These are phyloP conservation scores for Nyctanthes arbortristis DNA, from an alignment of 257 asterid genomes.

Conservation along the genomic window DNA sequence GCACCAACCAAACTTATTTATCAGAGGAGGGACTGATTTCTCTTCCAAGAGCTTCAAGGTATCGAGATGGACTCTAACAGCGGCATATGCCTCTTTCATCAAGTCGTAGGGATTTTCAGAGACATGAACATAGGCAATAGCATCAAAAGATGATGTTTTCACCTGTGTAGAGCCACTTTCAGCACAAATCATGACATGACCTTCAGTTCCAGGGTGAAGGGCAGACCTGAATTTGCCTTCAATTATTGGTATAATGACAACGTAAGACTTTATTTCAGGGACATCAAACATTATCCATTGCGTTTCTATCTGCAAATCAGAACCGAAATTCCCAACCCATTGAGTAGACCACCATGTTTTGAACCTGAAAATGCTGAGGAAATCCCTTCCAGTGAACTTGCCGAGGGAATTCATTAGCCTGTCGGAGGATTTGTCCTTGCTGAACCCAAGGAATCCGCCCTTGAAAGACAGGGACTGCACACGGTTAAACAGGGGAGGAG, in stretches of 20 bases:
- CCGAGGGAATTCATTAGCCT: constrained; percentile 59
- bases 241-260: constrained; percentile 24
- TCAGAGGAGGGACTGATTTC: constrained; percentile 29
- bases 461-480: constrained; percentile 42
- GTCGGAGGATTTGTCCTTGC: constrained; percentile 39
- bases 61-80: constrained; percentile 32
- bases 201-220: constrained; percentile 27
- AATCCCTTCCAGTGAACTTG: constrained; percentile 52
- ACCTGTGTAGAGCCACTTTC: constrained; percentile 33
- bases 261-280: constrained; percentile 47
- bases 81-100: constrained; percentile 32
- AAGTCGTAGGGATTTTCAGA: constrained; percentile 32
- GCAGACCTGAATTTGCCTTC: constrained; percentile 35
- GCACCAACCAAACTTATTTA: constrained; percentile 25
- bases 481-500: constrained; percentile 41
- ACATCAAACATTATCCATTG: constrained; percentile 70
- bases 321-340: constrained; percentile 68
- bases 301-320: constrained; percentile 74
- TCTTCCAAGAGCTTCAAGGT: constrained; percentile 36
- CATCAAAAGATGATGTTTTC: constrained; percentile 21
- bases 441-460: constrained; percentile 72
- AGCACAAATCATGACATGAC: constrained; percentile 21
- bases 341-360: constrained; percentile 93
- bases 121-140: constrained; percentile 31
- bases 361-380: constrained; percentile 78